These are phyloP conservation scores for Cydonia oblonga DNA, from an alignment of 331 rosid genomes.

Conservation along the genomic window DNA sequence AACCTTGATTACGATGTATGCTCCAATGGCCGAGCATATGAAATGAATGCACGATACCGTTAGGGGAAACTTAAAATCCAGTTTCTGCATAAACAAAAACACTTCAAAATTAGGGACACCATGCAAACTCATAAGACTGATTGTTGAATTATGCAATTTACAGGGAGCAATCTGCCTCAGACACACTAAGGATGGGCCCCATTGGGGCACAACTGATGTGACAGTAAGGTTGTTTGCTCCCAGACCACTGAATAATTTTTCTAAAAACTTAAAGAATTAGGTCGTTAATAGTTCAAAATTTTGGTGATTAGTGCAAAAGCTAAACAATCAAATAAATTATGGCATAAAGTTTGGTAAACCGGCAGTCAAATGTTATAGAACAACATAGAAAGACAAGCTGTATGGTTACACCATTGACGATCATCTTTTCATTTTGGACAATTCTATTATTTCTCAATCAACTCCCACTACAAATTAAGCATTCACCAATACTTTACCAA, in stretches of 20 bases:
- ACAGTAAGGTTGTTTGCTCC: not conserved
- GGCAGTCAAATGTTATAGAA: not conserved
- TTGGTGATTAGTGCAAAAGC: not conserved
- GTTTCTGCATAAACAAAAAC: constrained; percentile 42
- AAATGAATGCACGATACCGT: constrained; percentile 88
- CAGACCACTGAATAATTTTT: not conserved
- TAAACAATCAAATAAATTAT: not conserved
- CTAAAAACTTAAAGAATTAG: not conserved
- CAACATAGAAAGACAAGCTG: not conserved
- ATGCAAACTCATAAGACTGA: not conserved
- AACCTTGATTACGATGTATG: constrained; percentile 63
- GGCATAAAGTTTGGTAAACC: not conserved
- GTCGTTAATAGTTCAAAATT: not conserved
- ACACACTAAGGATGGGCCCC: not conserved
- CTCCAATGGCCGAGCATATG: constrained; percentile 90
- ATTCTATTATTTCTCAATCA: not conserved
- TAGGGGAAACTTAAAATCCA: constrained; percentile 95
- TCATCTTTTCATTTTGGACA: not conserved
- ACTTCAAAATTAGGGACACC: not conserved
- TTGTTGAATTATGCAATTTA: not conserved
- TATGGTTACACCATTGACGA: not conserved
- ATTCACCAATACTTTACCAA: not conserved
- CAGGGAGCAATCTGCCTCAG: not conserved
- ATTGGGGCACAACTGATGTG: not conserved
- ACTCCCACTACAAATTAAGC: not conserved